Base-by-base conservation (phyloP, 495 filamentous ascomycete species). In the Aspergillus nidulans region DNA sequence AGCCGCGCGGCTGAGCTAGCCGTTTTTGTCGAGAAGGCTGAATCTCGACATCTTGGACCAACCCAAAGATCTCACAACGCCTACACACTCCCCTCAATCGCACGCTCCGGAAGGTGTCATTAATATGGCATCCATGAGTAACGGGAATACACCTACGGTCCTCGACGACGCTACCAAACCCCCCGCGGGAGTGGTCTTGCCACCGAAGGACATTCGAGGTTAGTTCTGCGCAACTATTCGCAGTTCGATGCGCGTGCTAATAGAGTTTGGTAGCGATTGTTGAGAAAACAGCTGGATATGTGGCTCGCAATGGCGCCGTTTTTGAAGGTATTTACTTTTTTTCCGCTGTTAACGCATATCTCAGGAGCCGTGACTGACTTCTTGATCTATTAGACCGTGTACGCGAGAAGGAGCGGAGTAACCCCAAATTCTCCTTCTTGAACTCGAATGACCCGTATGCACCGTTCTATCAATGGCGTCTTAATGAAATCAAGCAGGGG, bases 221-320 rank as follows among this genome's bases (percentile, higher is more conserved):
- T 42, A 39, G 75, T 73, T 46, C 42, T 24, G 49, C 53, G 47
- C 38, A 20, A 18, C 46, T 26, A 52, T 41, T 26, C 26, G 38
- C 34, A 21, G 46, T 9, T 34, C 18, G 24, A 20, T 36, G 36
- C 26, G 47, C 39, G 20, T 49, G 25, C 58, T 53, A 32, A 60
- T 43, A 57, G 30, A 34, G 20, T 2, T 16, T n/a, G 16, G 28
- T 54, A 85, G 80, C 77, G 2, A 87, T 92, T 58, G 85, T 96
- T 62, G 92, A 97, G 69, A 97, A 95, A 73, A 96, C 92, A n/a
- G 92, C 92, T 28, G 91, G 91, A 18, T 96, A 92, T 67, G 91
- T 96, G 39, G 86, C 85, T 63, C 85, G 70, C 86, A 77, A 96
- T 68, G 91, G 91, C 19, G 56, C 80, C 18, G 80, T 86, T 24